These are phyloP conservation scores for Buddleja alternifolia DNA, from an alignment of 257 asterid species.

Conservation along the genomic window DNA sequence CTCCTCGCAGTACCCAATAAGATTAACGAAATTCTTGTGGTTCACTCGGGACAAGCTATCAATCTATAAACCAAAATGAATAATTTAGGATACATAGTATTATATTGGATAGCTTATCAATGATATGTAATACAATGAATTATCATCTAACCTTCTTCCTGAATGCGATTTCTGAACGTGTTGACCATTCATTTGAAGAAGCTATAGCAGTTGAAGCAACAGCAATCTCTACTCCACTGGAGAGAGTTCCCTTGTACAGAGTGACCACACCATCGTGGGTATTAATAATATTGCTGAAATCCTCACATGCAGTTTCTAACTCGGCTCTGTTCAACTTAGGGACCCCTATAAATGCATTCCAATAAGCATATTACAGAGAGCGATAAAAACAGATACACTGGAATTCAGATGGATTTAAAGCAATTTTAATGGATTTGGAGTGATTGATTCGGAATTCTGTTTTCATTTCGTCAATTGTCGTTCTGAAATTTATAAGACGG, in stretches of 20 bases:
- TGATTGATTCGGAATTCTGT: neutral
- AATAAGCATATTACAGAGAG: neutral
- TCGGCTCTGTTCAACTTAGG: conserved; percentile 89
- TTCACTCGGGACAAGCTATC: conserved; percentile 78
- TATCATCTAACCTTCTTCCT: conserved; percentile 71
- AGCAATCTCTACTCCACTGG: conserved; percentile 92
- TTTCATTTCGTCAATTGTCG: neutral
- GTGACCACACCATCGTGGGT: conserved; percentile 52
- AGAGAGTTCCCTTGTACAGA: conserved; percentile 87
- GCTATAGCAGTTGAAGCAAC: conserved; percentile 74
- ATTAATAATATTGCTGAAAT: conserved; percentile 82
- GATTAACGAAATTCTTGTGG: conserved; percentile 90
- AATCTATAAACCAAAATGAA: conserved; percentile 47
- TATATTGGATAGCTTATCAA: neutral
- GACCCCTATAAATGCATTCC: conserved; percentile 59
- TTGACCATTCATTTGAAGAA: conserved; percentile 74
- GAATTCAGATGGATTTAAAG: conserved; percentile 2
- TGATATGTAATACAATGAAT: neutral
- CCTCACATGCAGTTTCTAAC: conserved; percentile 92
- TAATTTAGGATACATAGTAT: conserved; percentile 20
- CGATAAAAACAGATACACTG: neutral
- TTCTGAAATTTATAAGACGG: neutral
- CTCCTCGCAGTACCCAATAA: conserved; percentile 93
- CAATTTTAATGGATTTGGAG: neutral
- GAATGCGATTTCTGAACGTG: conserved; percentile 63